Conservation (phyloP, 2,329 filamentous ascomycete species). For the Huntiella omanensis region DNA sequence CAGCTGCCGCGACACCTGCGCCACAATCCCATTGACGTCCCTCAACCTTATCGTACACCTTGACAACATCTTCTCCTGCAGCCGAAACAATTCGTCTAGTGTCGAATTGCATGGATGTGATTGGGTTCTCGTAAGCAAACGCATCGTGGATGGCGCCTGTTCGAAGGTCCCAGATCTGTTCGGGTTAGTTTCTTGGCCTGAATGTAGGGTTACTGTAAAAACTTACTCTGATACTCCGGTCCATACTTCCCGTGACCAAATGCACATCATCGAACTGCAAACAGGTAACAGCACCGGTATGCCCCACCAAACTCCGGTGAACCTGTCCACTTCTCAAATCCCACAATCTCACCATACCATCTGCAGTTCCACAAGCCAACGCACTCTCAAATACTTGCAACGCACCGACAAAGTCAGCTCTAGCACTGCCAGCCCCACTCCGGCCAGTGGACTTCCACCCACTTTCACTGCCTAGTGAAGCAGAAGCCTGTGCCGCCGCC, state of each 20-base stretch:
- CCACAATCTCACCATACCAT: slow-evolving; percentile 94
- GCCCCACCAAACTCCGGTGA: slow-evolving; percentile 86
- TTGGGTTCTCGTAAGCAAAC: slow-evolving; percentile 79
- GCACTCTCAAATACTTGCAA: slow-evolving; percentile 93
- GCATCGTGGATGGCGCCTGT: slow-evolving; percentile 91
- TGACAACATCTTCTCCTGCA: slow-evolving; percentile 81
- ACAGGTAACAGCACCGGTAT: slow-evolving; percentile 85
- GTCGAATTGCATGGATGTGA: slow-evolving; percentile 98
- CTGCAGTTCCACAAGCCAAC: slow-evolving; percentile 85
- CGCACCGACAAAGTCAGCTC: slow-evolving; percentile 84
- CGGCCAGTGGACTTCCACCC: slow-evolving; percentile 59
- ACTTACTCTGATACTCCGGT: slow-evolving; percentile 84
- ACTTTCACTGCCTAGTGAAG: slow-evolving; percentile 42
- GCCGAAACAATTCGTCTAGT: slow-evolving; percentile 72
- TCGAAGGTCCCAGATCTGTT: slow-evolving; percentile 91
- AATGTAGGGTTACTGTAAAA: neutral
- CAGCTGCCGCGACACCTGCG: slow-evolving; percentile 52
- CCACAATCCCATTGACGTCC: slow-evolving; percentile 94
- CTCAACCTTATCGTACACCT: slow-evolving; percentile 96
- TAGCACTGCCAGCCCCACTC: slow-evolving; percentile 18
- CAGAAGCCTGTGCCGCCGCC: slow-evolving; percentile 80
- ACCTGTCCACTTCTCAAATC: slow-evolving; percentile 92
- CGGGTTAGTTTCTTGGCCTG: neutral
- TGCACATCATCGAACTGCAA: slow-evolving; percentile 94
- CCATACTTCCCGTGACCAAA: slow-evolving; percentile 78